phyloP scores from a whole-genome alignment of 495 filamentous ascomycete species.

The Podospora didyma region DNA sequence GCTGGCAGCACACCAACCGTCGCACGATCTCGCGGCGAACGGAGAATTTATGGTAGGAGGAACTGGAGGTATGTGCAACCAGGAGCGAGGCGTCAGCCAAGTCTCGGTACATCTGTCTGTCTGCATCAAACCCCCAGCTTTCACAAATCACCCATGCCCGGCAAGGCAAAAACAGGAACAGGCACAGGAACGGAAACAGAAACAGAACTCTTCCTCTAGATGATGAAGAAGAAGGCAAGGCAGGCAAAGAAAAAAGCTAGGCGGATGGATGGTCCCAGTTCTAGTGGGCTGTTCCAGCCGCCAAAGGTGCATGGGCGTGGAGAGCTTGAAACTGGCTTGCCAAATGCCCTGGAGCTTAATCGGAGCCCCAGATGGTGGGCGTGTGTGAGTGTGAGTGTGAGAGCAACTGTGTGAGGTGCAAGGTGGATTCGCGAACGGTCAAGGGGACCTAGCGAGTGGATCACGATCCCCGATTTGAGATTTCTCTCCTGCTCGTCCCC shows the following conservation, averaged over 20 bases:
- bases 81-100: slow-evolving; percentile 12
- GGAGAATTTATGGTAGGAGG: slow-evolving; percentile 10
- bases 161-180: slow-evolving; percentile 14
- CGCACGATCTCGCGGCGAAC: slow-evolving; percentile 13
- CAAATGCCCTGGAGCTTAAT: slow-evolving; percentile 10
- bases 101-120: slow-evolving; percentile 5
- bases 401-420: neutral
- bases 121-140: slow-evolving; percentile 14
- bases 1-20: slow-evolving; percentile 8
- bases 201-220: slow-evolving; percentile 1
- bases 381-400: neutral
- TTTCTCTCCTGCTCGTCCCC: neutral
- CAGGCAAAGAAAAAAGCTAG: neutral
- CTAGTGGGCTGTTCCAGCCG: slow-evolving; percentile 11
- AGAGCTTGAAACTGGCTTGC: slow-evolving; percentile 21
- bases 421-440: slow-evolving; percentile 13
- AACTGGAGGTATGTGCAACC: slow-evolving; percentile 16
- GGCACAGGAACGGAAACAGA: no score
- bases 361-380: slow-evolving; percentile 9
- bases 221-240: neutral
- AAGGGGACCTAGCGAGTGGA: neutral
- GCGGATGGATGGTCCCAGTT: neutral
- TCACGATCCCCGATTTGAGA: neutral
- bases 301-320: slow-evolving; percentile 14
- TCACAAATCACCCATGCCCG: slow-evolving; percentile 5